A percentile compares a stretch with the other conserved stretches of the same genome.
These are phyloP conservation scores for Coemansia sp. DNA, from an alignment of 192 early-diverging fungal genomes.

Conservation along the genomic window DNA sequence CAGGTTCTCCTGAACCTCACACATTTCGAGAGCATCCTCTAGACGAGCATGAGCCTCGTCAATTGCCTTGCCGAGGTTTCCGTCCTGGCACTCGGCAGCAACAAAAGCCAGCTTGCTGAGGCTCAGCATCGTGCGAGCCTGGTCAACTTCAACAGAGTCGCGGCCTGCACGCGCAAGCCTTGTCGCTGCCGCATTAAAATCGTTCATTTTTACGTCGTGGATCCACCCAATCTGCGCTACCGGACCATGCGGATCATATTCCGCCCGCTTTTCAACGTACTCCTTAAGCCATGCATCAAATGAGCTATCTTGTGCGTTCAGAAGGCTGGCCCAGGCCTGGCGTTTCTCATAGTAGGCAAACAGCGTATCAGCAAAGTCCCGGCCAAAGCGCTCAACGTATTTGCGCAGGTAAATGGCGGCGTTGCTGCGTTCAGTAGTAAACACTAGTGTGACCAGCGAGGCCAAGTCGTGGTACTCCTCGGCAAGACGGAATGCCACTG, in stretches of 20 bases:
- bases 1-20: constrained; percentile 31
- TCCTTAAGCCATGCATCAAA: constrained; percentile 29
- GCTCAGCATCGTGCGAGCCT: constrained; percentile 41
- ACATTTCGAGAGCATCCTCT: constrained; percentile 45
- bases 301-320: constrained; percentile 15
- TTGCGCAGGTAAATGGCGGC: constrained; percentile 30
- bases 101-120: constrained; percentile 45
- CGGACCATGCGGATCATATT: constrained; percentile 5
- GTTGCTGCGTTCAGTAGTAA: constrained; percentile 23
- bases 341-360: constrained; percentile 52
- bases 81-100: constrained; percentile 12
- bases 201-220: constrained; percentile 37
- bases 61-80: constrained; percentile 3
- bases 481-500: constrained; percentile 43
- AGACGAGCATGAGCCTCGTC: constrained; percentile 25
- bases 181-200: constrained; percentile 35
- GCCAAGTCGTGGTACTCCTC: constrained; percentile 48
- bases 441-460: constrained; percentile 35
- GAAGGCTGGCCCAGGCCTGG: constrained; percentile 46
- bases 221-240: constrained; percentile 40
- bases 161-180: constrained; percentile 37
- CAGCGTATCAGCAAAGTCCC: constrained; percentile 33
- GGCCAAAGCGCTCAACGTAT: constrained; percentile 31
- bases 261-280: constrained; percentile 23
- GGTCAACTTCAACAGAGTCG: constrained; percentile 20